Evolutionary conservation across 75 land plant genomes (phyloP).

Genomic region (Isoetes taiwanensis): DNA sequence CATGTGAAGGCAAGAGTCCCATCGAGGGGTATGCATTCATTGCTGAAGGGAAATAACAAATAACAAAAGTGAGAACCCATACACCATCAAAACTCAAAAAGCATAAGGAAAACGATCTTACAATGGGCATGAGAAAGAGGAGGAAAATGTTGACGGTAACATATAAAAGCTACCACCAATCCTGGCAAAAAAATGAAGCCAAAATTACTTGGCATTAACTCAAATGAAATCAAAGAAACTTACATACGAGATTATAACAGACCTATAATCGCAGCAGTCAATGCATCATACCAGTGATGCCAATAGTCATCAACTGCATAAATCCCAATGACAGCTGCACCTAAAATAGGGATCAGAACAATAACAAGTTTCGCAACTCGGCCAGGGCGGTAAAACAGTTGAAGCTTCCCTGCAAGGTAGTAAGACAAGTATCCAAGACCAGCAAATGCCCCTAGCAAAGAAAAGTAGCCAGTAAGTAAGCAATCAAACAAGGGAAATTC

Average conservation of each 20-base stretch:
- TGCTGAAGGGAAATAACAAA: no score
- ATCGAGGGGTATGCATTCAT: no score
- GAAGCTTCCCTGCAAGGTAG: conserved; percentile 68
- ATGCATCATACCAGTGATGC: conserved; percentile 92
- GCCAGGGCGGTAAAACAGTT: conserved; percentile 55
- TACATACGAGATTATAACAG: neutral
- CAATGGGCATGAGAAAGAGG: neutral
- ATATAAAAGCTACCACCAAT: neutral
- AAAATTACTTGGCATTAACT: no score
- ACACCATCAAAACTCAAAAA: no score
- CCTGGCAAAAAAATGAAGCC: neutral
- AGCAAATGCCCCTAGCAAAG: conserved; percentile 62
- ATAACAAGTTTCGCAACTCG: conserved; percentile 66
- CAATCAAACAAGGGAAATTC: no score
- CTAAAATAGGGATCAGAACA: conserved; percentile 46
- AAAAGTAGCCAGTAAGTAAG: no score
- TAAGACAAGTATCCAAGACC: conserved; percentile 61
- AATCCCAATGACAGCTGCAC: conserved; percentile 53
- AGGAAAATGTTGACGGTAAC: conserved; percentile 5
- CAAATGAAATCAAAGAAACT: neutral
- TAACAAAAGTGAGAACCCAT: no score
- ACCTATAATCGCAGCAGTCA: conserved; percentile 66
- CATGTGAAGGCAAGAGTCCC: no score
- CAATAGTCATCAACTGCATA: conserved; percentile 87
- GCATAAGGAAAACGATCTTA: no score